Percentiles rank a stretch among this genome's conserved stretches.
These are phyloP conservation scores for Wallacemonas sp. DNA, from an alignment of 208 protist genomes.

Conservation along the genomic window DNA sequence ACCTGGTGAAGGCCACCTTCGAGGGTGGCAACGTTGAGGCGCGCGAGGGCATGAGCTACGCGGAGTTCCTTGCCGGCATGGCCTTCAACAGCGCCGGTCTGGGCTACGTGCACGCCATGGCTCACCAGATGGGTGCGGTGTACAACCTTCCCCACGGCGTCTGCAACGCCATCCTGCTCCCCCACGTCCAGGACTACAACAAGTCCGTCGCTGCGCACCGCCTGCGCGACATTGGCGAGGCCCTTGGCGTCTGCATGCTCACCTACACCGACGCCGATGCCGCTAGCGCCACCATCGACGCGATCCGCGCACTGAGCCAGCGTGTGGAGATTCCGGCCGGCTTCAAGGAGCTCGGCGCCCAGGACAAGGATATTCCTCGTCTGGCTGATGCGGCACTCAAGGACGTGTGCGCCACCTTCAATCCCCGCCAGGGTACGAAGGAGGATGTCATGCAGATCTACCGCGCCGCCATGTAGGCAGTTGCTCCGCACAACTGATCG, in stretches of 20 bases:
- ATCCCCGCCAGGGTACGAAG: slow-evolving; percentile 52
- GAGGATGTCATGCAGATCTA: slow-evolving; percentile 55
- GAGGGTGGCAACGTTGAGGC: slow-evolving; percentile 46
- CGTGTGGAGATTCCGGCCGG: slow-evolving; percentile 58
- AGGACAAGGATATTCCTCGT: slow-evolving; percentile 39
- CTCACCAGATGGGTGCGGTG: slow-evolving; percentile 84
- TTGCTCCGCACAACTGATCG: too few relatives aligned
- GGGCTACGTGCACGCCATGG: slow-evolving; percentile 87
- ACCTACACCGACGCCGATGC: slow-evolving; percentile 37
- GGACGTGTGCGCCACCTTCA: slow-evolving; percentile 51
- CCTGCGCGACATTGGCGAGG: slow-evolving; percentile 51
- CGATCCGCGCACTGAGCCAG: slow-evolving; percentile 42
- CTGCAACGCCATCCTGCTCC: slow-evolving; percentile 88
- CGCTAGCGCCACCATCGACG: slow-evolving; percentile 48
- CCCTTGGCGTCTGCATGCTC: slow-evolving; percentile 38
- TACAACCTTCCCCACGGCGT: slow-evolving; percentile 88
- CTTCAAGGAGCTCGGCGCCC: slow-evolving; percentile 51
- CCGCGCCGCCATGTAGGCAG: slow-evolving; percentile 28
- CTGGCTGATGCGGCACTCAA: slow-evolving; percentile 43
- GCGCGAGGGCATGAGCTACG: slow-evolving; percentile 83
- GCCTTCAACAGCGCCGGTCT: slow-evolving; percentile 91
- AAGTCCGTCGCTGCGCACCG: slow-evolving; percentile 48
- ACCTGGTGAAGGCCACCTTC: slow-evolving; percentile 51
- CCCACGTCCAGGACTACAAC: slow-evolving; percentile 73
- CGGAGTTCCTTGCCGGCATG: slow-evolving; percentile 86